Conservation (phyloP, 768 basidiomycete genomes). For the Amylocystis lapponica region DNA sequence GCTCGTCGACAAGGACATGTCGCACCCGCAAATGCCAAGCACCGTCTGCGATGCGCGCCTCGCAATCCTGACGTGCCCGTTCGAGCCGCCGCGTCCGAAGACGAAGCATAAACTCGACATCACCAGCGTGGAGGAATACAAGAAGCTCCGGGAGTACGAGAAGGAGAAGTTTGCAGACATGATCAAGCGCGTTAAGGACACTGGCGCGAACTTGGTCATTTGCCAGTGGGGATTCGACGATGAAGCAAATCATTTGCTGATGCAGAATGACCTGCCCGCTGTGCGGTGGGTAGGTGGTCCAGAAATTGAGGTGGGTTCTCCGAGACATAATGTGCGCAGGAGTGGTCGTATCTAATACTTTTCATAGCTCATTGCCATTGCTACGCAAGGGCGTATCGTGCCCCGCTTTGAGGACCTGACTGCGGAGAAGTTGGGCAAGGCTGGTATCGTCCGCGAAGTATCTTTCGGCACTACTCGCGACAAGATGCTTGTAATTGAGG, state of each 20-base stretch:
- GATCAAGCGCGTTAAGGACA: conserved; percentile 94
- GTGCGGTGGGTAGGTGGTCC: conserved; percentile 99
- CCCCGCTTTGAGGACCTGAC: conserved; percentile 97
- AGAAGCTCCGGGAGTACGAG: conserved; percentile 91
- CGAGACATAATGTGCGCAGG: background rate
- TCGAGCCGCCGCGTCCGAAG: conserved; percentile 98
- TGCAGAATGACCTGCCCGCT: conserved; percentile 97
- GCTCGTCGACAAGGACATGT: conserved; percentile 99
- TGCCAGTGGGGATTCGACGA: conserved; percentile 99
- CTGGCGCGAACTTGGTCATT: conserved; percentile 96
- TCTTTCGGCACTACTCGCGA: conserved; percentile 97
- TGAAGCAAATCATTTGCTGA: conserved; percentile 94
- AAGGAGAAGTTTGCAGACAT: conserved; percentile 94
- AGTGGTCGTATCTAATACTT: background rate
- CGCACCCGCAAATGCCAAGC: conserved; percentile 96
- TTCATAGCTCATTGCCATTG: conserved; percentile 88
- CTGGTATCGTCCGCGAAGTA: conserved; percentile 90
- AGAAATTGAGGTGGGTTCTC: conserved; percentile 80
- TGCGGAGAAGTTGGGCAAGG: conserved; percentile 84
- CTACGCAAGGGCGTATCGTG: conserved; percentile 96
- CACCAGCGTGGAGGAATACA: conserved; percentile 93
- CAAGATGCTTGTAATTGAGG: conserved; percentile 99
- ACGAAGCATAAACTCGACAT: conserved; percentile 99
- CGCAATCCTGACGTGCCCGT: conserved; percentile 97
- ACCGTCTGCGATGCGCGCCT: conserved; percentile 83